A percentile compares a stretch with the other conserved stretches of the same genome.
phyloP scores from a whole-genome alignment of 306 rosid species.

The Begonia peltatifolia region DNA sequence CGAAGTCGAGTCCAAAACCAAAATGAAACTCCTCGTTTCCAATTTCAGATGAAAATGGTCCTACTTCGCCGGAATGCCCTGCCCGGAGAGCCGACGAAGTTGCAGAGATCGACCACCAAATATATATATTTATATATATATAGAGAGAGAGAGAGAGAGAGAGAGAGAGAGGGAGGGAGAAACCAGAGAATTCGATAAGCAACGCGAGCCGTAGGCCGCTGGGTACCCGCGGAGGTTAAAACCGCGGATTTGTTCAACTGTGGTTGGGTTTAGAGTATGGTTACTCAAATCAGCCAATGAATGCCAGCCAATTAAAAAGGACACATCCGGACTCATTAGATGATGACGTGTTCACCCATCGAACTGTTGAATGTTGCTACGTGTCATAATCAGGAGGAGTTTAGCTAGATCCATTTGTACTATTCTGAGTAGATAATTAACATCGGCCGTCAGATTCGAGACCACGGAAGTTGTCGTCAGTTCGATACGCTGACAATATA shows the following conservation, averaged over 20 bases:
- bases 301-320: conserved; percentile 31
- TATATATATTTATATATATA: neutral
- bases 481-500: conserved; percentile 41
- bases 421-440: conserved; percentile 3
- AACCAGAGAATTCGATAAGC: conserved; percentile 12
- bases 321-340: conserved; percentile 15
- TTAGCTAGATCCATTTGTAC: neutral
- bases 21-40: too few relatives aligned
- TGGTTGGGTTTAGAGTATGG: neutral
- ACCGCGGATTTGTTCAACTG: conserved; percentile 16
- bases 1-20: too few relatives aligned
- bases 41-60: too few relatives aligned
- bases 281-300: conserved; percentile 19
- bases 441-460: conserved; percentile 9
- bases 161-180: neutral
- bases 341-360: conserved; percentile 12
- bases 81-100: neutral
- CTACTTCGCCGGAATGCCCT: too few relatives aligned
- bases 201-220: conserved; percentile 12
- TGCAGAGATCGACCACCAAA: conserved; percentile 3
- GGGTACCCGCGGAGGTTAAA: conserved; percentile 7
- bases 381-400: conserved; percentile 9
- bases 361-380: neutral
- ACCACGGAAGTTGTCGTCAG: neutral
- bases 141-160: neutral